phyloP scores from a whole-genome alignment of 768 basidiomycete species.

The Antrodiella citrinella region DNA sequence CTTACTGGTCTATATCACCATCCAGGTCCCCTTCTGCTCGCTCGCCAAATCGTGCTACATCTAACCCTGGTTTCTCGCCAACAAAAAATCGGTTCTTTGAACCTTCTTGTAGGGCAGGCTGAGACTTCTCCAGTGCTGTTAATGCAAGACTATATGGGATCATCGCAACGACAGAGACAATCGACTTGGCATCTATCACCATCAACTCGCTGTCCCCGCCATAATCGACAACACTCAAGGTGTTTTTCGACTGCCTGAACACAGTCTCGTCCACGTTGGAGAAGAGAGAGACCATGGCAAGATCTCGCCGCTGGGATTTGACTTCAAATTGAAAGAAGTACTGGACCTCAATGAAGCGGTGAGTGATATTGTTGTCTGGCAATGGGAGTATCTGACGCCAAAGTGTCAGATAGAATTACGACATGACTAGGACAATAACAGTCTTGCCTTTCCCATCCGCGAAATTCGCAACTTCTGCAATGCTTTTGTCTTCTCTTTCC shows the following conservation, averaged over 20 bases:
- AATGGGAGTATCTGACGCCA: background rate
- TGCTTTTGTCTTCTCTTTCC: constrained; percentile 19
- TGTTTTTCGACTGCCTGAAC: background rate
- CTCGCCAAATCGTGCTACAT: background rate
- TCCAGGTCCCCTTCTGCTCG: no score
- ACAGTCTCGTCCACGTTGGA: constrained; percentile 1
- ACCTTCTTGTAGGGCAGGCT: background rate
- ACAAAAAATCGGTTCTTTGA: background rate
- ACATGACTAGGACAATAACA: background rate
- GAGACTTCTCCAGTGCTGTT: background rate
- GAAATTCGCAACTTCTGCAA: constrained; percentile 19
- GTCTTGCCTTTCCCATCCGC: constrained; percentile 26
- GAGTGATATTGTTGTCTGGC: background rate
- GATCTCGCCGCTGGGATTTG: background rate
- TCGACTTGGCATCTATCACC: constrained; percentile 6
- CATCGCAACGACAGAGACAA: constrained; percentile 11
- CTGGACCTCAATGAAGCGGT: constrained; percentile 10
- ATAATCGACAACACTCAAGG: constrained; percentile 1
- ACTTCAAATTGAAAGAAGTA: constrained; percentile 9
- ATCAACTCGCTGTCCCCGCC: background rate
- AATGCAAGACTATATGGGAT: constrained; percentile 6
- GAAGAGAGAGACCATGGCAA: constrained; percentile 8
- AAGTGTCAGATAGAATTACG: background rate
- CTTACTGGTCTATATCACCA: background rate
- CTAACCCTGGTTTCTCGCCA: background rate